A percentile compares a stretch with the other conserved stretches of the same genome.
phyloP scores from a whole-genome alignment of 495 filamentous ascomycete genomes.

The Chaetomium cochliodes region DNA sequence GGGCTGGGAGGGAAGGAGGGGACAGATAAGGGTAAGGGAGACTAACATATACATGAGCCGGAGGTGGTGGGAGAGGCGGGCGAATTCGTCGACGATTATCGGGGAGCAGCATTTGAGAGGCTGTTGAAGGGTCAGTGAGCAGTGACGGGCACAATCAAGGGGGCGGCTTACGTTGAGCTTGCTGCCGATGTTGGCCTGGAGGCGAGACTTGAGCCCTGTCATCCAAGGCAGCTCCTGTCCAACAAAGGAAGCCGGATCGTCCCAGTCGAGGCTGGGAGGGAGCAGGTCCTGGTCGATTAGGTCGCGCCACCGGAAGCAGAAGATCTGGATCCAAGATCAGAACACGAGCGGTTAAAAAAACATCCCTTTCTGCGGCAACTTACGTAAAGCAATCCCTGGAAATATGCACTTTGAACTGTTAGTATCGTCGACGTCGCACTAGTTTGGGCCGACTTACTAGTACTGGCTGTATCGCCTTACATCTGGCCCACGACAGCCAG shows the following conservation, averaged over 20 bases:
- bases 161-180: constrained; percentile 64
- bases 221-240: constrained; percentile 71
- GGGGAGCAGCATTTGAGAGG: constrained; percentile 96
- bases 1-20: background rate
- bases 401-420: constrained; percentile 21
- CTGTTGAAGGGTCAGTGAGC: constrained; percentile 10
- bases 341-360: background rate
- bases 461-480: constrained; percentile 77
- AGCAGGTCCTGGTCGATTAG: constrained; percentile 57
- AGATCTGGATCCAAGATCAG: constrained; percentile 58
- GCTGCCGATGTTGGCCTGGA: constrained; percentile 74
- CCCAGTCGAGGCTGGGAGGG: constrained; percentile 49
- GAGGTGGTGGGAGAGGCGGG: constrained; percentile 77
- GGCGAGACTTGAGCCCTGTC: constrained; percentile 64
- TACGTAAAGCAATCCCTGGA: constrained; percentile 31
- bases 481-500: constrained; percentile 75
- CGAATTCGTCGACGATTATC: constrained; percentile 85
- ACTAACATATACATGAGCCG: constrained; percentile 72
- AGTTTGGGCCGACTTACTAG: constrained; percentile 48
- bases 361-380: constrained; percentile 35
- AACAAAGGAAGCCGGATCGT: constrained; percentile 55
- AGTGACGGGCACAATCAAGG: background rate
- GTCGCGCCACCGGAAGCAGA: constrained; percentile 97
- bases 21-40: background rate
- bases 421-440: background rate